Conservation (phyloP, 164 flowering plant species). For the Kingdonia uniflora region DNA sequence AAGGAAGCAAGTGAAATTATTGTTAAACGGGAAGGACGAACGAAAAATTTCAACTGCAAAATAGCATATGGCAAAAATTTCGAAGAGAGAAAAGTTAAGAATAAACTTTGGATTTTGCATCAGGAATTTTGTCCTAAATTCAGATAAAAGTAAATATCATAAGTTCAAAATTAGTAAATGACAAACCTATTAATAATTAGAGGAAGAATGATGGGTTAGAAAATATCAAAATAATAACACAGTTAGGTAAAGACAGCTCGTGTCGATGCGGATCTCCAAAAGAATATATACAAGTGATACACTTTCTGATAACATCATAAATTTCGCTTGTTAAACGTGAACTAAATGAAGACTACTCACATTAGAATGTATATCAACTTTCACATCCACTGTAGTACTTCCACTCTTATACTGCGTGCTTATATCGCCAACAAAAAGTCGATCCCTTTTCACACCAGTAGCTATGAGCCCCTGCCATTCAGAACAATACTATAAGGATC, state of each 20-base stretch:
- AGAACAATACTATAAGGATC: not conserved
- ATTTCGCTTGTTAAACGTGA: no score
- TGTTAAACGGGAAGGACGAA: no score
- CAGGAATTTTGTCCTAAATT: no score
- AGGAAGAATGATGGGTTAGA: no score
- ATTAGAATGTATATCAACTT: conserved; percentile 62
- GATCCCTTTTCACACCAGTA: conserved; percentile 51
- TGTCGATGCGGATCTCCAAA: not conserved
- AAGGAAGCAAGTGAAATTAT: not conserved
- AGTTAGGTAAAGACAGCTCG: not conserved
- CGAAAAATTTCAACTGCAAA: no score
- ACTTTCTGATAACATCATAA: not conserved
- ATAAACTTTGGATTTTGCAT: no score
- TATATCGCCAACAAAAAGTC: conserved; percentile 59
- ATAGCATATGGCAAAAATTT: no score
- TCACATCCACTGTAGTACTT: conserved; percentile 50
- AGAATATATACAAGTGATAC: not conserved
- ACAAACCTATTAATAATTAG: no score
- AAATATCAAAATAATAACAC: not conserved
- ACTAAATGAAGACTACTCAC: conserved; percentile 25
- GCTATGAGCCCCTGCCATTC: conserved; percentile 48
- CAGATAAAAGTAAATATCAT: no score
- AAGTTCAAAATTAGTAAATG: no score
- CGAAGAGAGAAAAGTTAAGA: no score
- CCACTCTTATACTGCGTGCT: conserved; percentile 44